phyloP scores from a whole-genome alignment of 2,329 filamentous ascomycete species.

The Nemania sp. region DNA sequence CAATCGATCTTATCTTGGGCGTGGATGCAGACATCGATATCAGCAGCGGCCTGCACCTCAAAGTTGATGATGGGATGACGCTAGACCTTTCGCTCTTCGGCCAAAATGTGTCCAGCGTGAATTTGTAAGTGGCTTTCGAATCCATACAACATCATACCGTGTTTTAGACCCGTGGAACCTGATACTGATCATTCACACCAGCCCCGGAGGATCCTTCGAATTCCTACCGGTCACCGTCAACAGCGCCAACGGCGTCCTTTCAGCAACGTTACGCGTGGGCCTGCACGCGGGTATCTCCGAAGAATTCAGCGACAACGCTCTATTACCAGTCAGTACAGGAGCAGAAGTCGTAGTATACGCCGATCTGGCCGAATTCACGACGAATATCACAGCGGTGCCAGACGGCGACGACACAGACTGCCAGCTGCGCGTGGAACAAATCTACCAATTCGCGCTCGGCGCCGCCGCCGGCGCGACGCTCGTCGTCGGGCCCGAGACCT shows the following conservation, averaged over 20 bases:
- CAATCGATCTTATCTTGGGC: conserved; percentile 55
- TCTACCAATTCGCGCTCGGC: conserved; percentile 56
- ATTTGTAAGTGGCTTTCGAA: conserved; percentile 48
- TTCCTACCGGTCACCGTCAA: conserved; percentile 58
- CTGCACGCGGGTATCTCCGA: conserved; percentile 47
- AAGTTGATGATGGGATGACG: conserved; percentile 52
- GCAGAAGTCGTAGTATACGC: conserved; percentile 54
- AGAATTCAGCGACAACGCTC: conserved; percentile 32
- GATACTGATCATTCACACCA: conserved; percentile 28
- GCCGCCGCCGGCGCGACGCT: conserved; percentile 58
- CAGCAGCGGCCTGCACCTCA: conserved; percentile 58
- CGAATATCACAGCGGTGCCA: conserved; percentile 50
- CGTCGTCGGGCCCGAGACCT: conserved; percentile 47
- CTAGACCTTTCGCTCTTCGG: conserved; percentile 56
- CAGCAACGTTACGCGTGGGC: conserved; percentile 52
- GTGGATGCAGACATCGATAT: conserved; percentile 53
- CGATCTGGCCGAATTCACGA: conserved; percentile 57
- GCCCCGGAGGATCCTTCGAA: conserved; percentile 57
- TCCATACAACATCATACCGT: background rate
- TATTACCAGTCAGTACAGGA: conserved; percentile 43
- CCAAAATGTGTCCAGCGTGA: conserved; percentile 50
- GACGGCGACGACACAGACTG: conserved; percentile 45
- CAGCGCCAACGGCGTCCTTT: conserved; percentile 47
- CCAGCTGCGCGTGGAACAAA: conserved; percentile 49
- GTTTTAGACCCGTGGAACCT: background rate